Base-by-base conservation (phyloP, 1,139 yeast genomes). In the Debaryomyces sp. region DNA sequence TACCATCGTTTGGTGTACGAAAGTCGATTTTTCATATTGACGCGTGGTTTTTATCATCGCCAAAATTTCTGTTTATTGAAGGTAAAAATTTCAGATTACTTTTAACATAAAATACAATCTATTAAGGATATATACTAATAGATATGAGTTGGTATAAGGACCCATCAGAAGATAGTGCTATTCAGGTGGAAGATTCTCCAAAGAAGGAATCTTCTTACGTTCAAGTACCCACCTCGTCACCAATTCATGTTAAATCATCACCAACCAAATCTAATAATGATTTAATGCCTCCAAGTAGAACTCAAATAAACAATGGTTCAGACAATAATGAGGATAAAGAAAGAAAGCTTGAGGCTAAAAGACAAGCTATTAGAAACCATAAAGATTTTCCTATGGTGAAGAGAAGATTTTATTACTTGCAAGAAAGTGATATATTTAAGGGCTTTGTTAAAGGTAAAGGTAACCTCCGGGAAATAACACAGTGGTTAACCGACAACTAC, bases 401-500 rank as follows among this genome's bases (percentile, higher is more conserved):
- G 52, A 76, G 73, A 45, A 61, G 76, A 48, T 82, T 78, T 59
- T 75, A 76, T 41, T 70, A 77, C 42, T 61, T 81, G 21, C 66
- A 70, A 18, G 80, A 75, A 42, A 73, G 81, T 30, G 78, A 82
- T 52, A 75, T 86, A 33, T 78, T 82, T 53, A 82, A 82, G 44
- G 87, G 86, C 1, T 81, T 84, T 59, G 84, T 81, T 44, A 77
- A 80, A 30, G 84, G 83, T 36, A 78, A 81, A 44, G 82, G 84
- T 9, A 78, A 84, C 50, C 62, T 84, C 29, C 73, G 84, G 50
- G 77, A 78, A 44, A 78, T 87, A 12, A 76, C 84, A 29, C 73
- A 70, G 46, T 73, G 82, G 67, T 66, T 85, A 37, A 64, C 66
- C 15, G 73, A 71, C 5, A 73, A 71, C 52, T 70, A 62, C 54